Percentiles rank a stretch among this genome's conserved stretches.
Evolutionary conservation across 352 stramenopile genomes (phyloP).

Genomic region (Phytophthora uliginosa): DNA sequence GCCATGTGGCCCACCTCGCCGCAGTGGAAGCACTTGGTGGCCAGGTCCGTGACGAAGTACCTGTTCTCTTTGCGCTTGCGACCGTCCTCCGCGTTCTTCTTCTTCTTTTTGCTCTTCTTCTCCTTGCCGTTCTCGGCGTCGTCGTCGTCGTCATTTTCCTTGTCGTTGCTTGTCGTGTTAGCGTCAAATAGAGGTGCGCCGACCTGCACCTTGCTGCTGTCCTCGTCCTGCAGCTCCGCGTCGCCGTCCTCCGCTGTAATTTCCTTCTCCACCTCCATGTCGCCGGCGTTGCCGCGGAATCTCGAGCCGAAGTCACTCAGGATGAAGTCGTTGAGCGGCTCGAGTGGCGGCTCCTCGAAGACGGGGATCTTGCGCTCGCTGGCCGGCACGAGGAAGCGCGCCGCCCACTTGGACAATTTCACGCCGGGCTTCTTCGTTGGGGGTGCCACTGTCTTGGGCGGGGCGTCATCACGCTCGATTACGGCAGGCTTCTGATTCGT

Average conservation of each 20-base stretch:
- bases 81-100: conserved; percentile 38
- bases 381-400: conserved; percentile 71
- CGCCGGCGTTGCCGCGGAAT: conserved; percentile 61
- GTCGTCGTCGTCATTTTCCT: conserved; percentile 10
- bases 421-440: conserved; percentile 13
- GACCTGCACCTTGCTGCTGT: conserved; percentile 47
- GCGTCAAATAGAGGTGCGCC: conserved; percentile 62
- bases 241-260: conserved; percentile 45
- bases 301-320: conserved; percentile 84
- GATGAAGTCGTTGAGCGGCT: conserved; percentile 89
- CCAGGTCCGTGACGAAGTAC: conserved; percentile 86
- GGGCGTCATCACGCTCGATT: conserved; percentile 33
- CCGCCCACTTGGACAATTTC: conserved; percentile 80
- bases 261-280: conserved; percentile 62
- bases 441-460: conserved; percentile 5
- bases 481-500: conserved; percentile 17
- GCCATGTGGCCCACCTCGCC: conserved; percentile 84
- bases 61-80: conserved; percentile 73
- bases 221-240: conserved; percentile 2
- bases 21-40: conserved; percentile 90
- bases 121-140: conserved; percentile 22
- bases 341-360: conserved; percentile 71
- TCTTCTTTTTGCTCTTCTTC: conserved; percentile 27
- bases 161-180: conserved; percentile 7
- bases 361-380: conserved; percentile 63